Percentiles rank a stretch among this genome's conserved stretches.
Evolutionary conservation across 208 protist species (phyloP).

Genomic region (Naegleria gruberi): DNA sequence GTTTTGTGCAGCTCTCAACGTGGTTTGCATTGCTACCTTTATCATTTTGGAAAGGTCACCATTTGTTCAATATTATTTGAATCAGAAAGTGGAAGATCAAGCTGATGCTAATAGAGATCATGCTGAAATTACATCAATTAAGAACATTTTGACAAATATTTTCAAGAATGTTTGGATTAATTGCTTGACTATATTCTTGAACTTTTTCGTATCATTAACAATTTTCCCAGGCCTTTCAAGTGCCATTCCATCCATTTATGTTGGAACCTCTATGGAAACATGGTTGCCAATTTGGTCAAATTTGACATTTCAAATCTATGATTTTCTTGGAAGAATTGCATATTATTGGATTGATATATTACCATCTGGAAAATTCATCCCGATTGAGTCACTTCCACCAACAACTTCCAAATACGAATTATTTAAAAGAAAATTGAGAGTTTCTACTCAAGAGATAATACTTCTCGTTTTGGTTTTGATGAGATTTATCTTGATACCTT

Average conservation of each 20-base stretch:
- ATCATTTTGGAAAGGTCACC: background rate
- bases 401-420: too few relatives aligned
- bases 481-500: background rate
- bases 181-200: background rate
- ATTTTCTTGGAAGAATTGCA: slow-evolving; percentile 3
- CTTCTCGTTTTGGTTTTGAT: background rate
- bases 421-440: background rate
- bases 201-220: background rate
- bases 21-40: slow-evolving; percentile 4
- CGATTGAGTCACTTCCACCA: too few relatives aligned
- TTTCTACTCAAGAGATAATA: background rate
- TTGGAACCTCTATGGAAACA: background rate
- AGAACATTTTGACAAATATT: background rate
- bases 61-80: slow-evolving; percentile 6
- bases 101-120: background rate
- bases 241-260: background rate
- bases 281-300: background rate
- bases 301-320: background rate
- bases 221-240: slow-evolving; percentile 12
- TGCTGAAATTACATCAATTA: background rate
- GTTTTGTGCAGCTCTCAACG: background rate
- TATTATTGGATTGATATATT: background rate
- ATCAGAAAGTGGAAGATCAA: background rate
- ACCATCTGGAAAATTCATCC: too few relatives aligned
- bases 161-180: background rate